Base-by-base conservation (phyloP, 805 yeast genomes). In the Aciculoconidium aculeatum region DNA sequence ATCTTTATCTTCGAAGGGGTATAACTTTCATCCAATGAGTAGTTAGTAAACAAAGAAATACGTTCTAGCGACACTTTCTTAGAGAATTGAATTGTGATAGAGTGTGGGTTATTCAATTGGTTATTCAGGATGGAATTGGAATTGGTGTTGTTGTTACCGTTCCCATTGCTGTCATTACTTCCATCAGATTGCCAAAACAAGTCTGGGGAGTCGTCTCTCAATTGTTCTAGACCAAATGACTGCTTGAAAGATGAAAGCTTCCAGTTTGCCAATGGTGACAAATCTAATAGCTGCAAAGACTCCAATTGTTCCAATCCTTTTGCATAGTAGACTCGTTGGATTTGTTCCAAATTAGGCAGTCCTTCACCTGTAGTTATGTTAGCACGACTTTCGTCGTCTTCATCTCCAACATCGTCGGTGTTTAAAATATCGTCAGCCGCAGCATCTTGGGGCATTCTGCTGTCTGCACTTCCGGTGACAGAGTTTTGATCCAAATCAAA, bases 131-230 rank as follows among this genome's bases (percentile, higher is more conserved):
- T 45, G 16, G 54, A 51, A 7, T 39, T 28, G 23, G 41, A 39
- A 6, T 41, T 45, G 23, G 43, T 51, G 26, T 36, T 40, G 30
- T 35, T 46, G 22, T 12, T 30, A 19, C 26, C 26, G 30, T 41
- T 45, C 15, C 29, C 32, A 21, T 45, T 47, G 22, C 44, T 37
- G 5, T 63, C 67, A 35, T 52, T 58, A 31, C 61, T 59, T 0
- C 96, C 98, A 49, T 92, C 98, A 25, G 94, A 80, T 54, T 92
- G 98, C 99, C 99, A 92, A 51, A 67, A 90, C 1, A 77, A 58
- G 16, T 69, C 65, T 0, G 90, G 82, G 4, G 77, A 67, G 42
- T 80, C 87, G 29, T 83, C 84, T 17, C 92, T 60, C 5, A 90
- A 62, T 43, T 79, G 79, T n/a, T 59, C 59, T 12, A 85, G 67